Conservation (phyloP, 2,329 filamentous ascomycete genomes). For the Ophioceras dolichostomum region DNA sequence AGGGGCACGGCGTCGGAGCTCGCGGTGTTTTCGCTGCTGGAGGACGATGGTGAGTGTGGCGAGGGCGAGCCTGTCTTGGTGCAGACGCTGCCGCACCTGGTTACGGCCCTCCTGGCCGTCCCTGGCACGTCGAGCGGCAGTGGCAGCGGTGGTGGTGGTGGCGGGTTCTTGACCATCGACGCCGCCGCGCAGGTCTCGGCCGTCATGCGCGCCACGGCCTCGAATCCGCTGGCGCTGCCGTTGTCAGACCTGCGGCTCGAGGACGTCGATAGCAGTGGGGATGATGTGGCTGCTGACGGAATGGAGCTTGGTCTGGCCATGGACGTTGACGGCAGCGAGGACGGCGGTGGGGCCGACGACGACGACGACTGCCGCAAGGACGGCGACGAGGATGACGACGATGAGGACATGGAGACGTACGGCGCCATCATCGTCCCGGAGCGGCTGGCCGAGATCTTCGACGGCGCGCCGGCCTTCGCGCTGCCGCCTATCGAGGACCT, state of each 20-base stretch:
- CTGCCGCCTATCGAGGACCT: constrained; percentile 62
- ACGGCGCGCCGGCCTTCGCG: constrained; percentile 54
- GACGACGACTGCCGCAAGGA: constrained; percentile 30
- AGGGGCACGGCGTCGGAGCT: constrained; percentile 37
- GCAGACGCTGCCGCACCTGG: constrained; percentile 40
- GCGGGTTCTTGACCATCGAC: constrained; percentile 67
- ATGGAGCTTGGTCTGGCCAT: constrained; percentile 14
- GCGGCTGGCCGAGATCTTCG: constrained; percentile 57
- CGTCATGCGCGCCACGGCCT: constrained; percentile 44
- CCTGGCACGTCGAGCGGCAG: background rate
- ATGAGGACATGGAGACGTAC: constrained; percentile 28
- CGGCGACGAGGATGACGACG: constrained; percentile 18
- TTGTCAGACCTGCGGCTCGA: constrained; percentile 40
- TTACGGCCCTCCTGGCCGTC: constrained; percentile 52
- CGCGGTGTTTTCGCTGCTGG: constrained; percentile 50
- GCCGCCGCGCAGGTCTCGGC: constrained; percentile 61
- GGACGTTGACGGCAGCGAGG: constrained; percentile 23
- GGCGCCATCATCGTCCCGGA: constrained; percentile 54
- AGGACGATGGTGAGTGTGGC: too few relatives aligned
- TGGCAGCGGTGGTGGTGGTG: constrained; percentile 36
- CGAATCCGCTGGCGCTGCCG: constrained; percentile 39
- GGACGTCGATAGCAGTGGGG: constrained; percentile 15
- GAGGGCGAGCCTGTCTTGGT: constrained; percentile 47
- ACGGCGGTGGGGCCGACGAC: constrained; percentile 27
- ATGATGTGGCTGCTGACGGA: constrained; percentile 12